Evolutionary conservation across 1,284 basidiomycete genomes (phyloP).

Genomic region (Ganoderma multipileum): DNA sequence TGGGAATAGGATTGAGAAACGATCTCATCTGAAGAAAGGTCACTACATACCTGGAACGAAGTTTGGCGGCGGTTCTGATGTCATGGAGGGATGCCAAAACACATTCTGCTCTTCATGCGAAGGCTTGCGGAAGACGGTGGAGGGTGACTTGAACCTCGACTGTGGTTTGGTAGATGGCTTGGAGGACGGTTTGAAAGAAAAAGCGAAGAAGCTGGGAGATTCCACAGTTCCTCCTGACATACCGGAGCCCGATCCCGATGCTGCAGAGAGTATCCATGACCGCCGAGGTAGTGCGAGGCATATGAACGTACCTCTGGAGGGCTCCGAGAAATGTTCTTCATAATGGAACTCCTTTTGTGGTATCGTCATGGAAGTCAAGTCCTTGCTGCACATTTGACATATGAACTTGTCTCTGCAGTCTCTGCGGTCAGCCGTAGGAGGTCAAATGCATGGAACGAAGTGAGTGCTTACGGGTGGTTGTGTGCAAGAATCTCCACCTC

Average conservation of each 20-base stretch:
- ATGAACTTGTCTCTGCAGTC: conserved; percentile 28
- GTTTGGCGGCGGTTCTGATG: conserved; percentile 64
- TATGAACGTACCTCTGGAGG: conserved; percentile 24
- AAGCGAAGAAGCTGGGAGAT: background rate
- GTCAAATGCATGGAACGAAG: background rate
- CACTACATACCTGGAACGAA: conserved; percentile 70
- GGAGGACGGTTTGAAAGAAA: conserved; percentile 12
- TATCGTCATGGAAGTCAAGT: conserved; percentile 46
- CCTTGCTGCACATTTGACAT: conserved; percentile 58
- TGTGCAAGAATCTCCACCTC: conserved; percentile 32
- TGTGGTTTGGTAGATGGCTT: conserved; percentile 12
- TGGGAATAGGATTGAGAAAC: conserved; percentile 42
- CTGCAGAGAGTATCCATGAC: background rate
- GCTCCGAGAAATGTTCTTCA: conserved; percentile 48
- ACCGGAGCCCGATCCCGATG: conserved; percentile 9
- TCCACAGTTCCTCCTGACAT: background rate
- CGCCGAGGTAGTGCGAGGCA: background rate
- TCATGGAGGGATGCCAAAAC: conserved; percentile 68
- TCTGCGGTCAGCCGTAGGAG: background rate
- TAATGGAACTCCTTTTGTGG: conserved; percentile 55
- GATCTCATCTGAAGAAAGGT: background rate
- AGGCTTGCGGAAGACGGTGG: conserved; percentile 1
- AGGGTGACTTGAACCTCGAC: conserved; percentile 19
- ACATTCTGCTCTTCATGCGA: conserved; percentile 46
- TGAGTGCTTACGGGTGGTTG: conserved; percentile 25